These are phyloP conservation scores for Plasmodium ovale DNA, from an alignment of 169 alveolate species.

Conservation along the genomic window DNA sequence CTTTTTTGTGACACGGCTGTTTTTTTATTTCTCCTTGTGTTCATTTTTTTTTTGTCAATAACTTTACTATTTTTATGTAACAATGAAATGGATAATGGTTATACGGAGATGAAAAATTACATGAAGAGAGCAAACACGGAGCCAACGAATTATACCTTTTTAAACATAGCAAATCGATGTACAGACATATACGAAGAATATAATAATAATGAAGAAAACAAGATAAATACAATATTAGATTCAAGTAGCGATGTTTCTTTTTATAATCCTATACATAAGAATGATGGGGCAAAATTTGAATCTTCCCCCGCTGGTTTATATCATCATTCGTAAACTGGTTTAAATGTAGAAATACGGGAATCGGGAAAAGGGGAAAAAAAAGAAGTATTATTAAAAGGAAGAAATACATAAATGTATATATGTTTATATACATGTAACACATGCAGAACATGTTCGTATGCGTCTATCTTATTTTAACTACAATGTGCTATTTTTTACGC, in stretches of 20 bases:
- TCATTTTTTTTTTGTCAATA: slow-evolving; percentile 45
- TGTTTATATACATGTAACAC: too few relatives aligned
- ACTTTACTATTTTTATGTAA: slow-evolving; percentile 42
- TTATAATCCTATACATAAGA: slow-evolving; percentile 38
- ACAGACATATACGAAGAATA: slow-evolving; percentile 55
- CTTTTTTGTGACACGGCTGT: slow-evolving; percentile 71
- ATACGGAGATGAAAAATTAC: slow-evolving; percentile 62
- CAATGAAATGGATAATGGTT: slow-evolving; percentile 44
- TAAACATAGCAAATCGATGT: slow-evolving; percentile 49
- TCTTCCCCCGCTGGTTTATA: slow-evolving; percentile 69
- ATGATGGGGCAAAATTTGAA: slow-evolving; percentile 31
- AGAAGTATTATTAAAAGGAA: not conserved
- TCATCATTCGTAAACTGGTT: not conserved
- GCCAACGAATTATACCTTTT: slow-evolving; percentile 67
- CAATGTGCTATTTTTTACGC: not conserved
- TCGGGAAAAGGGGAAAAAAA: not conserved
- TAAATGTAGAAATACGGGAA: not conserved
- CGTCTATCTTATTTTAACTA: not conserved
- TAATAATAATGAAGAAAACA: slow-evolving; percentile 21
- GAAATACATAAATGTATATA: not conserved
- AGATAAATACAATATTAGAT: slow-evolving; percentile 9
- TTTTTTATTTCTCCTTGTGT: slow-evolving; percentile 51
- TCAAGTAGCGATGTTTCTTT: slow-evolving; percentile 66
- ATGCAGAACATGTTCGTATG: not conserved
- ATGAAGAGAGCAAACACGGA: slow-evolving; percentile 65